Percentiles rank a stretch among this genome's conserved stretches.
phyloP scores from a whole-genome alignment of 345 rosid species.

The Lagerstroemia speciosa region DNA sequence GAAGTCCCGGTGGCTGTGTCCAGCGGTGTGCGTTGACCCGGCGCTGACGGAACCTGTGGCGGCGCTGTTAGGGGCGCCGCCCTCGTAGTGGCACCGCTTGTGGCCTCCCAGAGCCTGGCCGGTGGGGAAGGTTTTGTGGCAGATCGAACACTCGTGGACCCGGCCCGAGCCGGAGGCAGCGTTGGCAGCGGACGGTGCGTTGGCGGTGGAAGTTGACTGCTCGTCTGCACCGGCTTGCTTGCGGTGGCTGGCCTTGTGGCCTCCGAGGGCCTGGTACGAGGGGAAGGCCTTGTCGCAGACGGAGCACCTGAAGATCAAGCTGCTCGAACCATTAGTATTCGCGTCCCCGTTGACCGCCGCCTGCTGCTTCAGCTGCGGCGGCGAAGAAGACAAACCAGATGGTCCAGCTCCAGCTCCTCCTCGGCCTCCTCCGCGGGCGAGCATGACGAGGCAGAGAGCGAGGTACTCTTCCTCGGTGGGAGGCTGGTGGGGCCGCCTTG shows the following conservation, averaged over 20 bases:
- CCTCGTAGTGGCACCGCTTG: conserved; percentile 43
- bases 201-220: conserved; percentile 13
- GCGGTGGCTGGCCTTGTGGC: conserved; percentile 27
- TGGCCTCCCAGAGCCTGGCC: conserved; percentile 52
- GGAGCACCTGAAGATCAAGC: conserved; percentile 14
- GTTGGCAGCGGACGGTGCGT: conserved; percentile 7
- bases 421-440: conserved; percentile 23
- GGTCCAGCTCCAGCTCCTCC: background rate
- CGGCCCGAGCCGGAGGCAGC: conserved; percentile 16
- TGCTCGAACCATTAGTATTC: background rate
- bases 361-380: background rate
- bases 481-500: conserved; percentile 27
- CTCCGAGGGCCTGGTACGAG: conserved; percentile 23
- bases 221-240: conserved; percentile 7
- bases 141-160: conserved; percentile 44
- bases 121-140: conserved; percentile 42
- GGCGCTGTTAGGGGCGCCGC: conserved; percentile 6
- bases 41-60: conserved; percentile 10
- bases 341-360: background rate
- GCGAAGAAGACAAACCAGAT: background rate
- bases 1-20: conserved; percentile 11
- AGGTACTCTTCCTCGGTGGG: conserved; percentile 37
- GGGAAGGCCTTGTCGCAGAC: conserved; percentile 21
- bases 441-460: conserved; percentile 48
- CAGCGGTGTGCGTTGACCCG: conserved; percentile 9